Evolutionary conservation across 1,284 basidiomycete species (phyloP).

Genomic region (Malassezia globosa): DNA sequence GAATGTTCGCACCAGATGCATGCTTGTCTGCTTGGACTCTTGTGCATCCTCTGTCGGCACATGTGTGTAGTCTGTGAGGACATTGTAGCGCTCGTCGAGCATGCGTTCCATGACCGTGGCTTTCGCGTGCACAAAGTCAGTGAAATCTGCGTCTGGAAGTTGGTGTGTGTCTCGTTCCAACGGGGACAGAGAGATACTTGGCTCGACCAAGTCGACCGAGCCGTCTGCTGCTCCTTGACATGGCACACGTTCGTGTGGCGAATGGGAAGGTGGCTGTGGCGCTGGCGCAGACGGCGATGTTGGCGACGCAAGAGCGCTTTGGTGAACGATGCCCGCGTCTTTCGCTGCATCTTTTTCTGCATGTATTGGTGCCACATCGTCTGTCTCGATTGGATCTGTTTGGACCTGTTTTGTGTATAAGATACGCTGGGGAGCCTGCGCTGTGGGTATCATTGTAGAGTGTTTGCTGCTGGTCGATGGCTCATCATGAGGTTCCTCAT

Average conservation of each 20-base stretch:
- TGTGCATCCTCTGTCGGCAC: constrained; percentile 53
- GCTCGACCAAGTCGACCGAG: constrained; percentile 64
- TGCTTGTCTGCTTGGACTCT: constrained; percentile 12
- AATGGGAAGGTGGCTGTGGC: constrained; percentile 45
- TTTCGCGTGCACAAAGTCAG: constrained; percentile 86
- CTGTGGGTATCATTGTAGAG: neutral
- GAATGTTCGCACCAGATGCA: constrained; percentile 27
- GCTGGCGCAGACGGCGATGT: neutral
- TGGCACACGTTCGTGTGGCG: constrained; percentile 49
- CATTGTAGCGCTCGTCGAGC: constrained; percentile 91
- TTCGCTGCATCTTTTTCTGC: neutral
- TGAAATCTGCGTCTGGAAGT: constrained; percentile 73
- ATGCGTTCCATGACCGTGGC: constrained; percentile 89
- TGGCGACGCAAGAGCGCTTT: neutral
- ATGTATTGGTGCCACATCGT: neutral
- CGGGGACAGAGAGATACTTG: too few species aligned
- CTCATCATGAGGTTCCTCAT: too few species aligned
- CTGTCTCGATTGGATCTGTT: constrained; percentile 51
- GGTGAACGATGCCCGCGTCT: neutral
- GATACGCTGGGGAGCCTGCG: constrained; percentile 55
- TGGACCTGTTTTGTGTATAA: constrained; percentile 90
- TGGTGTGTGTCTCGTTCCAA: too few species aligned
- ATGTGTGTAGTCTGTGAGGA: constrained; percentile 84
- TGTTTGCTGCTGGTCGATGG: too few species aligned
- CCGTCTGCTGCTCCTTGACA: constrained; percentile 67